phyloP scores from a whole-genome alignment of 2,329 filamentous ascomycete species.

The Aspergillus pseudonomiae region DNA sequence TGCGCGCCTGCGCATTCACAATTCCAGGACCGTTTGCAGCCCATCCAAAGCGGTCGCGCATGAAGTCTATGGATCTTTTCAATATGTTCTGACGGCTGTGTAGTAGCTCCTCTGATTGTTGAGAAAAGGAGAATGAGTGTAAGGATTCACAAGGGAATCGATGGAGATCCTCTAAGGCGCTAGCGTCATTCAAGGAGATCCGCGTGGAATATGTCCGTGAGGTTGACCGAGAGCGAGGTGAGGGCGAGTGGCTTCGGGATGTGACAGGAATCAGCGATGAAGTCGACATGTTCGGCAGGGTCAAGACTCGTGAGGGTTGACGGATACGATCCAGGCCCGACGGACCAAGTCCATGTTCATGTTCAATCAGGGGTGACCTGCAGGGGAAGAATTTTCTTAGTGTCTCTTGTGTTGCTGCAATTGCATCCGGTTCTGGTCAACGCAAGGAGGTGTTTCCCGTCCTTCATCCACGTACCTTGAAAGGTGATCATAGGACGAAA shows the following conservation, averaged over 20 bases:
- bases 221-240: constrained; percentile 67
- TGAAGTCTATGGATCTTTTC: constrained; percentile 93
- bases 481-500: constrained; percentile 67
- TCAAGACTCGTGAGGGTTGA: constrained; percentile 70
- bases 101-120: constrained; percentile 89
- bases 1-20: constrained; percentile 78
- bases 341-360: constrained; percentile 82
- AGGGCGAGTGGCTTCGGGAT: constrained; percentile 68
- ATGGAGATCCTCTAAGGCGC: constrained; percentile 79
- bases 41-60: constrained; percentile 89
- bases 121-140: constrained; percentile 97
- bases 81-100: constrained; percentile 91
- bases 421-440: constrained; percentile 11
- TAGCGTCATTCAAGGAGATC: constrained; percentile 66
- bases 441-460: constrained; percentile 22
- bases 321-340: constrained; percentile 92
- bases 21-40: constrained; percentile 74
- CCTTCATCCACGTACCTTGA: constrained; percentile 64
- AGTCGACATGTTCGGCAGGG: constrained; percentile 65
- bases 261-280: constrained; percentile 63
- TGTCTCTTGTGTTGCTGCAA: constrained; percentile 12
- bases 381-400: constrained; percentile 21
- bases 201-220: constrained; percentile 57
- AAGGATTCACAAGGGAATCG: constrained; percentile 94
- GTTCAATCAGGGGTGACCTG: constrained; percentile 83